Base-by-base conservation (phyloP, 2,329 filamentous ascomycete species). In the Aurifilum marmelostoma region DNA sequence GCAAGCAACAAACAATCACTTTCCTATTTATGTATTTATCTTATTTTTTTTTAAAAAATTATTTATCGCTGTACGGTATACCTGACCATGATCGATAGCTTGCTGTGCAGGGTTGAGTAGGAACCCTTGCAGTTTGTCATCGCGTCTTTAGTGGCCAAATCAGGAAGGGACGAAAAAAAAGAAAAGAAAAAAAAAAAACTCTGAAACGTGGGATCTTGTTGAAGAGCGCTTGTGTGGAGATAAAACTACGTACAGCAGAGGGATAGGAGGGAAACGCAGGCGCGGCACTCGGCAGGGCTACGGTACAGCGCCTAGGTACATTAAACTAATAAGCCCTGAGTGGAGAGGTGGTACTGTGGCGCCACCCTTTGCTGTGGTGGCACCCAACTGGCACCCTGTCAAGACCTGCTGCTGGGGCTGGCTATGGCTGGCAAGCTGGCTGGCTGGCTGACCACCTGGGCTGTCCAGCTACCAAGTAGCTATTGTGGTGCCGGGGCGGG, bases 221-320 rank as follows among this genome's bases (percentile, higher is more conserved):
- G 39, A 27, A 62, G 59, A 62, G 59, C 11, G 34, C 29, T 7
- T n/a, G 63, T n/a, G 63, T 39, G 37, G 11, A 39, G 37, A 12
- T n/a, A n/a, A n/a, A n/a, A n/a, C n/a, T n/a, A n/a, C n/a, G n/a
- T n/a, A n/a, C n/a, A n/a, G 11, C 6, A 39, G 9, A 39, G 37
- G 37, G 5, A 39, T 6, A 39, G 37, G 24, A 43, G 59, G 34
- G 27, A 18, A 21, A 24, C 58, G 63, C 34, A n/a, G 27, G 63
- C 32, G 37, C 63, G 63, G 63, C 32, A 39, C 27, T 58, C 63
- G 63, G 52, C 29, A 65, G 34, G 63, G 41, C 63, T 65, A 34
- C 24, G 52, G 32, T 11, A 58, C 37, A 41, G 37, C 37, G 37
- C 39, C 34, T 43, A 34, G n/a, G 4, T 43, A 34, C 14, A 5